Percentiles rank a stretch among this genome's conserved stretches.
phyloP scores from a whole-genome alignment of 2,329 filamentous ascomycete genomes.

The Helicocarpus griseus region DNA sequence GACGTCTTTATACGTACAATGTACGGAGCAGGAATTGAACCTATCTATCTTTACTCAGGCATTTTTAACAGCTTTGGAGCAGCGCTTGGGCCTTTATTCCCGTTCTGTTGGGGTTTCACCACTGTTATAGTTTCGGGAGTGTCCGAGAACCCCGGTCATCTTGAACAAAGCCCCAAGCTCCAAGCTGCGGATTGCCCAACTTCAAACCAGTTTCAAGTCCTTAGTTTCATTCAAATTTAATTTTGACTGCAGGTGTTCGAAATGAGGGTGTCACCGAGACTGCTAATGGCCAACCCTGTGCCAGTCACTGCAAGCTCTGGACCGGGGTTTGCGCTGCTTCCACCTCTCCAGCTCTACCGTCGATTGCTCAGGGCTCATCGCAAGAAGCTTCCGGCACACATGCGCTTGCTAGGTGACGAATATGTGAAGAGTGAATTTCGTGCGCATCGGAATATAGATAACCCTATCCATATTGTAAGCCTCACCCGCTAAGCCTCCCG shows the following conservation, averaged over 20 bases:
- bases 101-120: neutral
- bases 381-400: conserved; percentile 61
- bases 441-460: conserved; percentile 73
- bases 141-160: neutral
- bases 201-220: neutral
- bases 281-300: conserved; percentile 33
- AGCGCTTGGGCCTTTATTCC: neutral
- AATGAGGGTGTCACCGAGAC: conserved; percentile 28
- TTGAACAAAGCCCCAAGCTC: neutral
- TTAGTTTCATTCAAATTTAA: neutral
- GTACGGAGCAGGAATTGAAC: too few relatives aligned
- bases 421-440: conserved; percentile 92
- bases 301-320: conserved; percentile 32
- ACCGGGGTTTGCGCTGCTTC: conserved; percentile 59
- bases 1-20: neutral
- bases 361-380: conserved; percentile 79
- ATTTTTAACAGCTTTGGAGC: neutral
- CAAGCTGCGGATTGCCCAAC: neutral
- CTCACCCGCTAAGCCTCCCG: neutral
- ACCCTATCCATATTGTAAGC: conserved; percentile 79
- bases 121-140: neutral
- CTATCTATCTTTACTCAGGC: neutral
- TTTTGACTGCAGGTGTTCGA: conserved; percentile 7
- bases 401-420: conserved; percentile 76
- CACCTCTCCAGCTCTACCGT: conserved; percentile 81